Evolutionary conservation across 192 early-diverging fungal species (phyloP).

Genomic region (Entomortierella beljakovae): DNA sequence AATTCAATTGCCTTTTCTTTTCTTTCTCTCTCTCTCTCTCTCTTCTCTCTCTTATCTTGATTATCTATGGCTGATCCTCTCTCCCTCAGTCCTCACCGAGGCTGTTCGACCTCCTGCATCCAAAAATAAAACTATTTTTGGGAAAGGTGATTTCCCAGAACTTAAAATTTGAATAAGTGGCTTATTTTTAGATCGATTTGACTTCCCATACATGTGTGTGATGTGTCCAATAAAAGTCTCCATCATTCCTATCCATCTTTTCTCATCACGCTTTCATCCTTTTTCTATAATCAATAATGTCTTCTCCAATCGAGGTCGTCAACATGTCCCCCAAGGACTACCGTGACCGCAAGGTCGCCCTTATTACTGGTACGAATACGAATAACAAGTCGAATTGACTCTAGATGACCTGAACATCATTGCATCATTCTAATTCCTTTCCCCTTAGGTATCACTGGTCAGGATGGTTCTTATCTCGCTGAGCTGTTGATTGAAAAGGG

Average conservation of each 20-base stretch:
- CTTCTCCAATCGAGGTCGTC: slow-evolving; percentile 54
- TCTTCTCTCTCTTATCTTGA: neutral
- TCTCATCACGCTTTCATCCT: slow-evolving; percentile 7
- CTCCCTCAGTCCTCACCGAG: no score
- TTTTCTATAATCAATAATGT: slow-evolving; percentile 18
- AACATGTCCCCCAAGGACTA: slow-evolving; percentile 66
- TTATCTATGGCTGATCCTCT: neutral
- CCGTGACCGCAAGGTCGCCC: slow-evolving; percentile 68
- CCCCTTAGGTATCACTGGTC: slow-evolving; percentile 78
- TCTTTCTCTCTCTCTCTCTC: neutral
- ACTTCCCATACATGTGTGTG: no score
- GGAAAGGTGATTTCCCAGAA: no score
- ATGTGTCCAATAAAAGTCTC: no score
- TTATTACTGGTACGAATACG: slow-evolving; percentile 63
- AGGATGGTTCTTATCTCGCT: slow-evolving; percentile 83
- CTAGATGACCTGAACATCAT: neutral
- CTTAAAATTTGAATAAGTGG: no score
- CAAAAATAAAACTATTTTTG: no score
- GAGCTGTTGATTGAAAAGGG: slow-evolving; percentile 80
- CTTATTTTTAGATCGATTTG: no score
- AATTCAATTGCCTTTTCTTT: no score
- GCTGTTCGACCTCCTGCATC: neutral
- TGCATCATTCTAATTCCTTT: neutral
- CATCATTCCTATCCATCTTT: no score
- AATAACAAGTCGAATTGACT: neutral